Base-by-base conservation (phyloP, 768 basidiomycete species). In the Tylopilus felleus region DNA sequence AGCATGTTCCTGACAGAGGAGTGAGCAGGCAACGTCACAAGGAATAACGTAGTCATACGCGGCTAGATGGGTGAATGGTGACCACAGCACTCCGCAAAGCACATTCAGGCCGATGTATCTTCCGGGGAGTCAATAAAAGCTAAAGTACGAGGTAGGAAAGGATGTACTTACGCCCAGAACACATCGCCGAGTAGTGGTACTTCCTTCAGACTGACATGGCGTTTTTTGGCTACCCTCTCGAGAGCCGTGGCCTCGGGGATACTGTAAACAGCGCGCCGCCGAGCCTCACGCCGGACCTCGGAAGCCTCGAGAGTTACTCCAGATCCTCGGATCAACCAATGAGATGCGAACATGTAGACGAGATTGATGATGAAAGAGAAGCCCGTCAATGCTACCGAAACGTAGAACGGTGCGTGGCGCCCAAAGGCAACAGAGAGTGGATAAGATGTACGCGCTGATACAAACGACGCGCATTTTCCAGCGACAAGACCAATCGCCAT, bases 401-500 rank as follows among this genome's bases (percentile, higher is more conserved):
- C 82, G 61, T 85, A 82, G 69, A 91, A 92, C 0, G 90, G 90
- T 0, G 88, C 87, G 44, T 83, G 80, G 1, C 82, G 75, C 1
- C 88, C 88, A 57, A 81, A 86, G 7, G 67, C 64, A 57, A 86
- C 79, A 1, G 85, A 81, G n/a, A 93, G 79, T 0, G 88, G 88
- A 65, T 90, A 88, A 4, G 86, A 83, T 6, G 87, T 84, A 36
- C 85, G 77, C 4, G 88, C 88, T 22, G 89, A 81, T 31, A 90
- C 56, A 65, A 92, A 93, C 6, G 87, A 87, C 0, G 88, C 80
- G 10, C 78, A 82, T 68, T 92, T 93, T 33, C 91, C 91, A 4
- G 82, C 86, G 22, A 93, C 78, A 16, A 93, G 83, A 21, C 90
- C 91, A n/a, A 92, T 75, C 0, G 89, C 89, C 73, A 93, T 81